Percentiles rank a stretch among this genome's conserved stretches.
phyloP scores from a whole-genome alignment of 1,284 basidiomycete species.

The Polyporus tsugae region DNA sequence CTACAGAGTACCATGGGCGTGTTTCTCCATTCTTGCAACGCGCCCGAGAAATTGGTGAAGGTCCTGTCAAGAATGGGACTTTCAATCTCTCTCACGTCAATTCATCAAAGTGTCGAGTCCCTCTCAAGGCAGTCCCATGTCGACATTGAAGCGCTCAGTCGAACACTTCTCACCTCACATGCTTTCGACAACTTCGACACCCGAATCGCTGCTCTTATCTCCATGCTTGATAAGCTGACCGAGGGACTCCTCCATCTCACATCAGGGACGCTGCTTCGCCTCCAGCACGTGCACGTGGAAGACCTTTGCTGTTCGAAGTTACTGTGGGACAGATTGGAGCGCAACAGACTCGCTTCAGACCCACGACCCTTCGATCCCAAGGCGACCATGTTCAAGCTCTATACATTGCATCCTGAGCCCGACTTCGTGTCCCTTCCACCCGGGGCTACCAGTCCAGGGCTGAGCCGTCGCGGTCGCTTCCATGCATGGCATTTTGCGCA shows the following conservation, averaged over 20 bases:
- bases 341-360: conserved; percentile 18
- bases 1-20: conserved; percentile 23
- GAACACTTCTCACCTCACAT: conserved; percentile 32
- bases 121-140: conserved; percentile 32
- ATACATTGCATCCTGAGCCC: conserved; percentile 31
- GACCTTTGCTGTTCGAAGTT: conserved; percentile 41
- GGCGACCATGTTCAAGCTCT: conserved; percentile 12
- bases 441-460: no score
- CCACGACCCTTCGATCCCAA: conserved; percentile 13
- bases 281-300: conserved; percentile 36
- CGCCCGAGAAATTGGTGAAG: conserved; percentile 16
- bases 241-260: conserved; percentile 40
- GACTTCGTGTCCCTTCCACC: no score
- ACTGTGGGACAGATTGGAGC: conserved; percentile 40
- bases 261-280: conserved; percentile 37
- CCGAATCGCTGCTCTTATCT: conserved; percentile 33
- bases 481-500: conserved; percentile 38
- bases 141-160: conserved; percentile 31
- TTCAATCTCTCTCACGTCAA: conserved; percentile 13
- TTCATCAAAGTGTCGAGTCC: conserved; percentile 27
- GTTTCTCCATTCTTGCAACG: conserved; percentile 23
- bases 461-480: conserved; percentile 37
- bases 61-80: conserved; percentile 18
- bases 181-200: conserved; percentile 47
- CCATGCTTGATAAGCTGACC: conserved; percentile 34